Evolutionary conservation across 2,329 filamentous ascomycete genomes (phyloP), one percentile per base, ranked within the genome.

Genomic region (Cordyceps cicadae): DNA sequence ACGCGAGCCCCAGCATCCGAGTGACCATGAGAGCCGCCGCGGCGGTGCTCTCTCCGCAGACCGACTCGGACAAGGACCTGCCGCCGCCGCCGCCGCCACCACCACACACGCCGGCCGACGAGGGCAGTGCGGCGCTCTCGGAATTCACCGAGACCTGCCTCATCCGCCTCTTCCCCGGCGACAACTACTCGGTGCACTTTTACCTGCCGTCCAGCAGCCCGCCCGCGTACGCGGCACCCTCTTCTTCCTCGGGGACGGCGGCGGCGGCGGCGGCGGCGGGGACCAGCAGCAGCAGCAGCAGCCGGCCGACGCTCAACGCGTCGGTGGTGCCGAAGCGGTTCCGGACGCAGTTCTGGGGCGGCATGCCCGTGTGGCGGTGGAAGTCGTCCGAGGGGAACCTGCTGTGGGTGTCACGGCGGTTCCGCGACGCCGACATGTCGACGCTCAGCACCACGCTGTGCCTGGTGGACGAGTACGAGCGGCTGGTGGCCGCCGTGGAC

Each of bases 341-440:
- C 43, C 58, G 58, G 41, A 60, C 58, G 29, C 50, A 54, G 43
- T 60, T 60, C 43, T 60, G 52, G 51, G 43, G 43, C 45, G 58
- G 51, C 45, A 60, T 60, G 58, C 58, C 58, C 41, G 41, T 60
- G 21, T 60, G 58, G 58, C 58, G 51, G 32, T 60, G 58, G 58
- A 60, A 60, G 51, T 60, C 58, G 15, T 54, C 58, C 51, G 58
- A 60, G 43, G 58, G 58, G 1, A 37, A 60, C 50, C 51, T 60
- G 15, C 19, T 60, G 43, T 60, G 58, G 58, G 58, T 60, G 29
- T 55, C 58, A 51, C 58, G 58, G 17, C 51, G 58, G 21, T 60
- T 49, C 43, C 58, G 58, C 32, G 58, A 60, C 5, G 58, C 52
- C 4, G 43, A 54, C 41, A 60, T 60, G 58, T 9, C 58, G 19